These are phyloP conservation scores for Penicillium sp. DNA, from an alignment of 2,329 filamentous ascomycete genomes.

Conservation along the genomic window DNA sequence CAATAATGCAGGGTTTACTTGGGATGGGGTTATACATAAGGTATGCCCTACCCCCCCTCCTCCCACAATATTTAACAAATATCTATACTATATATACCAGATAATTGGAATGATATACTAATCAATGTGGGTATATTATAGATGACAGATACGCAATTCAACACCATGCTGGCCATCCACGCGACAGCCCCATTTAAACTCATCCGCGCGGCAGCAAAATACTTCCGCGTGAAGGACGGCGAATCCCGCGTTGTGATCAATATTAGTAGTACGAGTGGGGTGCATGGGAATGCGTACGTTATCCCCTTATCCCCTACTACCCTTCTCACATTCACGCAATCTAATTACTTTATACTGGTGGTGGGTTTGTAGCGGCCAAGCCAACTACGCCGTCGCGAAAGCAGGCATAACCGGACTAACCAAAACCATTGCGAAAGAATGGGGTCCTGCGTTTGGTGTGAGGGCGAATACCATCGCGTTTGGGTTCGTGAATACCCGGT, in stretches of 20 bases:
- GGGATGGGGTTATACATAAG: constrained; percentile 88
- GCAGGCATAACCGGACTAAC: constrained; percentile 73
- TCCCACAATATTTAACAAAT: no score
- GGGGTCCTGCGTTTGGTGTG: constrained; percentile 76
- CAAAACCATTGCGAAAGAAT: constrained; percentile 86
- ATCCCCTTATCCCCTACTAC: no score
- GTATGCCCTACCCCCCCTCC: constrained; percentile 26
- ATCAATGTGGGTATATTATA: no score
- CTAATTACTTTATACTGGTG: no score
- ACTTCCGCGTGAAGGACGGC: constrained; percentile 78
- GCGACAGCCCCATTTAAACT: constrained; percentile 78
- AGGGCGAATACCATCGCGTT: constrained; percentile 77
- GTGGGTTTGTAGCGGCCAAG: no score
- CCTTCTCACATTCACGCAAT: no score
- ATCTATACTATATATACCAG: no score
- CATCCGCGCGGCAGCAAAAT: constrained; percentile 68
- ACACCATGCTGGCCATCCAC: constrained; percentile 75
- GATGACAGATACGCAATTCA: constrained; percentile 85
- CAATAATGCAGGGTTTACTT: constrained; percentile 86
- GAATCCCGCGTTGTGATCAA: constrained; percentile 72
- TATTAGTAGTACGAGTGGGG: constrained; percentile 69
- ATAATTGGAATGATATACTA: no score
- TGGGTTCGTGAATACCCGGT: constrained; percentile 67
- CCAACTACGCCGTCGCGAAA: constrained; percentile 80
- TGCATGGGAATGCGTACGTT: constrained; percentile 65